These are phyloP conservation scores for Lepidium africanum DNA, from an alignment of 345 rosid species.

Conservation along the genomic window DNA sequence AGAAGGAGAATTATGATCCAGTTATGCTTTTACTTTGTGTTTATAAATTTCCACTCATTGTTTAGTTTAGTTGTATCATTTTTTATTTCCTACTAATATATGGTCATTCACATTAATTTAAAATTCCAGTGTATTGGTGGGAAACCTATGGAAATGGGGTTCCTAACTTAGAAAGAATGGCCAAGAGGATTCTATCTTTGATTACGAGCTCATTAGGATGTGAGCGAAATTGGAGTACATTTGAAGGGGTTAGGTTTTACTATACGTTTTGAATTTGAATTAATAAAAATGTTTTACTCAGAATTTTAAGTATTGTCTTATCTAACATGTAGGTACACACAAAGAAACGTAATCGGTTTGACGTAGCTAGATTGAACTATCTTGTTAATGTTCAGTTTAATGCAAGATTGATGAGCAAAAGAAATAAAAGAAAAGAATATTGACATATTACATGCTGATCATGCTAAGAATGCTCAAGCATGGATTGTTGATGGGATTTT, in stretches of 20 bases:
- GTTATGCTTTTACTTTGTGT: too few relatives aligned
- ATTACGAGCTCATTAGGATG: background rate
- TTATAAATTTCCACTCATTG: too few relatives aligned
- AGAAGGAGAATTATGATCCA: too few relatives aligned
- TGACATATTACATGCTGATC: background rate
- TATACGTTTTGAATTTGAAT: background rate
- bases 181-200: background rate
- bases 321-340: too few relatives aligned
- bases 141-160: background rate
- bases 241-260: background rate
- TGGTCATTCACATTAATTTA: background rate
- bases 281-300: too few relatives aligned
- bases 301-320: too few relatives aligned
- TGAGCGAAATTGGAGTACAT: background rate
- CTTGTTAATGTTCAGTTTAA: background rate
- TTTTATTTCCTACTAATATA: background rate
- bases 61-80: background rate
- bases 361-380: too few relatives aligned
- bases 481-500: background rate
- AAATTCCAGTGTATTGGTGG: background rate
- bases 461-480: background rate
- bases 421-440: background rate
- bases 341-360: too few relatives aligned
- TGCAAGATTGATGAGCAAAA: background rate
- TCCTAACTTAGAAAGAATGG: background rate